Conservation (phyloP, 2,329 filamentous ascomycete genomes). For the Cladophialophora psammophila region DNA sequence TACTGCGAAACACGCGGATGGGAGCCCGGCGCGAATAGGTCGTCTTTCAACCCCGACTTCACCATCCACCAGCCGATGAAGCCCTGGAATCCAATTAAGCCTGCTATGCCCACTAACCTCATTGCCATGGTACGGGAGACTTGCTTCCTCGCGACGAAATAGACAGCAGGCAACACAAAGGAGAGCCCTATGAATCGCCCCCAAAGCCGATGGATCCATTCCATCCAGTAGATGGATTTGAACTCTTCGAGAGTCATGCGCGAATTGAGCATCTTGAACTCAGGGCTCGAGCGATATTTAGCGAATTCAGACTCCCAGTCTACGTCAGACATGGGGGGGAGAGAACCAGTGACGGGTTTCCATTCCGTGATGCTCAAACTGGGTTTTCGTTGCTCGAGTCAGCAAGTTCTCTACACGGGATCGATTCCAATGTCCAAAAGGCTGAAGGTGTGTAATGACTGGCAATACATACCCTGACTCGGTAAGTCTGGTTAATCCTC, state of each 20-base stretch:
- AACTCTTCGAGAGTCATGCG: constrained; percentile 93
- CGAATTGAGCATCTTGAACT: constrained; percentile 90
- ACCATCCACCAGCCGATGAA: constrained; percentile 99
- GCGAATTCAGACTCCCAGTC: constrained; percentile 94
- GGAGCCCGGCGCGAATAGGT: constrained; percentile 87
- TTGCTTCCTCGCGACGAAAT: constrained; percentile 81
- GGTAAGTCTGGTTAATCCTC: constrained; percentile 89
- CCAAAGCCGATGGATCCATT: constrained; percentile 96
- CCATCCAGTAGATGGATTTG: constrained; percentile 99
- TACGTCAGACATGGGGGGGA: constrained; percentile 77
- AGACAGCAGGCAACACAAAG: constrained; percentile 85
- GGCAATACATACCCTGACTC: constrained; percentile 77
- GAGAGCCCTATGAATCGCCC: constrained; percentile 88
- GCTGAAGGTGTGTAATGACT: background rate
- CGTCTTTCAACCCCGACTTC: constrained; percentile 92
- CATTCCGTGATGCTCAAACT: constrained; percentile 99
- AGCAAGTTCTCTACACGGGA: background rate
- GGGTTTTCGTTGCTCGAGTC: constrained; percentile 18
- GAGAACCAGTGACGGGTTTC: constrained; percentile 91
- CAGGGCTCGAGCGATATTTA: constrained; percentile 90
- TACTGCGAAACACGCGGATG: constrained; percentile 96
- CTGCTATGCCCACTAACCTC: constrained; percentile 81
- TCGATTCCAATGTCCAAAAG: background rate
- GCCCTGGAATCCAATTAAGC: constrained; percentile 91
- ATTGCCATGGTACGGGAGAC: constrained; percentile 80